Percentiles rank a stretch among this genome's conserved stretches.
phyloP scores from a whole-genome alignment of 2,329 filamentous ascomycete genomes.

The Shiraia bambusicola region DNA sequence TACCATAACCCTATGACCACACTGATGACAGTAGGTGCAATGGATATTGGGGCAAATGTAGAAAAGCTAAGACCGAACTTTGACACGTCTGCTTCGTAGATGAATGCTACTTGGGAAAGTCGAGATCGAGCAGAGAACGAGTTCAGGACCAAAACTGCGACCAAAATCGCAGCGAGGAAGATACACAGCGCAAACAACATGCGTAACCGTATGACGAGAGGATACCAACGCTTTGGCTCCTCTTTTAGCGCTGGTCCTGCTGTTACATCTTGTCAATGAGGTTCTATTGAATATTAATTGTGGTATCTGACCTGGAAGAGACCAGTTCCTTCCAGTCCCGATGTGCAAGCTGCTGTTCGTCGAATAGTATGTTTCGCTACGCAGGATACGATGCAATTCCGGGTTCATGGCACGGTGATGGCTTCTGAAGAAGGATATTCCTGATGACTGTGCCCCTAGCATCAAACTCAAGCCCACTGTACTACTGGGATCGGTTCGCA shows the following conservation, averaged over 20 bases:
- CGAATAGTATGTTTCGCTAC: slow-evolving; percentile 13
- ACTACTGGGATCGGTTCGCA: slow-evolving; percentile 18
- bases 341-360: slow-evolving; percentile 2
- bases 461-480: slow-evolving; percentile 15
- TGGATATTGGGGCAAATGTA: slow-evolving; percentile 22
- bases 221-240: slow-evolving; percentile 12
- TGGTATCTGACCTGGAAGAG: not conserved
- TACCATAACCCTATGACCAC: slow-evolving; percentile 21
- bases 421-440: slow-evolving; percentile 5
- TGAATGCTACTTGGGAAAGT: slow-evolving; percentile 21
- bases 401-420: slow-evolving; percentile 9
- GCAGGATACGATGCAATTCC: slow-evolving; percentile 4
- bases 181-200: slow-evolving; percentile 9
- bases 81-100: slow-evolving; percentile 18
- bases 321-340: slow-evolving; percentile 2
- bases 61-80: slow-evolving; percentile 12
- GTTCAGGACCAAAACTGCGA: slow-evolving; percentile 11
- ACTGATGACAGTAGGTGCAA: slow-evolving; percentile 21
- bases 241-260: slow-evolving; percentile 1
- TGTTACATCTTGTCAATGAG: not conserved
- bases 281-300: not conserved
- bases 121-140: slow-evolving; percentile 11
- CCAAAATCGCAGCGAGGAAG: slow-evolving; percentile 8
- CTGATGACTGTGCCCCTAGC: slow-evolving; percentile 1
- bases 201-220: slow-evolving; percentile 9